A percentile compares a stretch with the other conserved stretches of the same genome.
Evolutionary conservation across 2,329 filamentous ascomycete genomes (phyloP).

Genomic region (Paecilomyces sp.): DNA sequence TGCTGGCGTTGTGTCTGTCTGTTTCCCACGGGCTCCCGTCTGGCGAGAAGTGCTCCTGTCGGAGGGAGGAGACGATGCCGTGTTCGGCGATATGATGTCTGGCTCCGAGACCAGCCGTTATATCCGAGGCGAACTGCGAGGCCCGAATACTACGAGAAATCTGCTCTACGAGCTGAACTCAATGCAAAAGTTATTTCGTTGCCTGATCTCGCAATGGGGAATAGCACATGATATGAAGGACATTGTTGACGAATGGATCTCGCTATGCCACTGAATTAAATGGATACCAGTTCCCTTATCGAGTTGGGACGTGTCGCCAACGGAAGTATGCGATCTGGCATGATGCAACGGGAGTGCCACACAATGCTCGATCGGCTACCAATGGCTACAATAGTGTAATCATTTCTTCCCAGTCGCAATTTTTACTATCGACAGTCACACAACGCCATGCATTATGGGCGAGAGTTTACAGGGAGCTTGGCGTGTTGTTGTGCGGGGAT

Average conservation of each 20-base stretch:
- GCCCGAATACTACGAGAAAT: constrained; percentile 25
- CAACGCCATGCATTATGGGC: too few relatives aligned
- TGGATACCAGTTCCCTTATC: neutral
- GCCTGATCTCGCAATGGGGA: constrained; percentile 39
- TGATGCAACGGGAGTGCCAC: too few relatives aligned
- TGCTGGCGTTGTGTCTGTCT: constrained; percentile 29
- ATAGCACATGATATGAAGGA: constrained; percentile 41
- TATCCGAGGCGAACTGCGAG: constrained; percentile 21
- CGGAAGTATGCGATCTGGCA: too few relatives aligned
- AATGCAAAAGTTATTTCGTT: constrained; percentile 41
- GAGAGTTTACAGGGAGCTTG: too few relatives aligned
- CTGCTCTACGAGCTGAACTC: constrained; percentile 42
- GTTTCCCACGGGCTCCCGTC: constrained; percentile 32
- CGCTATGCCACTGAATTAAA: constrained; percentile 29
- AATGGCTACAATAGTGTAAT: too few relatives aligned
- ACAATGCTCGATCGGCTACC: too few relatives aligned
- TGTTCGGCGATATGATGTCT: neutral
- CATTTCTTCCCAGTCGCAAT: too few relatives aligned
- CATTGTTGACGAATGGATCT: constrained; percentile 38
- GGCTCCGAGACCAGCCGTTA: constrained; percentile 33
- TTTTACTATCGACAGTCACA: too few relatives aligned
- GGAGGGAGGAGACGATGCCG: constrained; percentile 11
- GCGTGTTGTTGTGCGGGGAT: too few relatives aligned
- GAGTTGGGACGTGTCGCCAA: neutral
- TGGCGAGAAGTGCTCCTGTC: constrained; percentile 35